A percentile compares a stretch with the other conserved stretches of the same genome.
Evolutionary conservation across 2,329 filamentous ascomycete species (phyloP).

Genomic region (Diplodia corticola): DNA sequence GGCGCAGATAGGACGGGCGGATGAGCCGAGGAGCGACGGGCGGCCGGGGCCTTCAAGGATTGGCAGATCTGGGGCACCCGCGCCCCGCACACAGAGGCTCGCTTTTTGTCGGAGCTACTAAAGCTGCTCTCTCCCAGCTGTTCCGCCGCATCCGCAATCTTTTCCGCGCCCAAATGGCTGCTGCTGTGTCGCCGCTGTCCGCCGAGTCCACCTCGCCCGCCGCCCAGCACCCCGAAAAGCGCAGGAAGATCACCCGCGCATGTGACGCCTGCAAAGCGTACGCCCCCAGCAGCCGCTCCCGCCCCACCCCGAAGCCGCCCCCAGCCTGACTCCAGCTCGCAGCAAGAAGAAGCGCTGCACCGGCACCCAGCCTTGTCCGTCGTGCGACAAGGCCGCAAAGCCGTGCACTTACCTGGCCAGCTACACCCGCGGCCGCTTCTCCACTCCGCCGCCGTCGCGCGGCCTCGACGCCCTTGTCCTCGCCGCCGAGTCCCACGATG

Average conservation of each 20-base stretch:
- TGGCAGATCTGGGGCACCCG: not conserved
- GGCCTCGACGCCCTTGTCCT: constrained; percentile 19
- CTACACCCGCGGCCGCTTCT: constrained; percentile 22
- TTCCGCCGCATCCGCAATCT: constrained; percentile 11
- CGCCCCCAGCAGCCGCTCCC: too few relatives aligned
- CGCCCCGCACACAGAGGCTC: not conserved
- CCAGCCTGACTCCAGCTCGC: not conserved
- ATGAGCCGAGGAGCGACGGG: not conserved
- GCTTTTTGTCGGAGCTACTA: constrained; percentile 7
- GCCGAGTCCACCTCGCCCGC: not conserved
- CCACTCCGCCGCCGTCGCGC: constrained; percentile 20
- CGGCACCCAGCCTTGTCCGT: constrained; percentile 21
- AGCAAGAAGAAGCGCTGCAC: constrained; percentile 23
- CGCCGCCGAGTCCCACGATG: constrained; percentile 21
- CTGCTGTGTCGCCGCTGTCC: constrained; percentile 20
- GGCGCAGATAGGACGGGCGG: not conserved
- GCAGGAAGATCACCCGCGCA: constrained; percentile 23
- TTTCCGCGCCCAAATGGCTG: constrained; percentile 9
- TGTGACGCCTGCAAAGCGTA: constrained; percentile 23
- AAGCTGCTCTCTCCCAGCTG: constrained; percentile 4
- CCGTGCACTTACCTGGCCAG: constrained; percentile 21
- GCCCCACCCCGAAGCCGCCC: not conserved
- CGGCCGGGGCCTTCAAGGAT: not conserved
- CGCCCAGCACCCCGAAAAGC: constrained; percentile 13
- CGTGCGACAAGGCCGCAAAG: constrained; percentile 21